Evolutionary conservation across 169 alveolate genomes (phyloP), one percentile per base, ranked within the genome.

Genomic region (Plasmodium reichenowi): DNA sequence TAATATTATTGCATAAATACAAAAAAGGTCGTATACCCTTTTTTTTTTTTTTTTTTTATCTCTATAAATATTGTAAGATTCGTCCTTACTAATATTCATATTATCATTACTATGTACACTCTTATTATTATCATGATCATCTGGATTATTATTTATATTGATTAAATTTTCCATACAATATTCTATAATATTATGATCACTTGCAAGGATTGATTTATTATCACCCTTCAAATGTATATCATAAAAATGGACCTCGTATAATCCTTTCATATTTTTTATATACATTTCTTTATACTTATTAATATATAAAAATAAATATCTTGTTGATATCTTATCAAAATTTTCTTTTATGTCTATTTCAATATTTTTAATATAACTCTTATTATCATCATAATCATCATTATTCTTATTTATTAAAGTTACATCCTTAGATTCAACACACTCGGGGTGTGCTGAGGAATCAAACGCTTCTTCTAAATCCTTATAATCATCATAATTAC

Each of bases 151-250:
- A 20, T 10, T 15, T 75, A 8, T 58, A 43, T 38, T 64, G 10
- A 58, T 29, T 12, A 66, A 10, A 12, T 78, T 52, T 12, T 43
- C 47, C 15, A 47, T n/a, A 38, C 90, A 80, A 56, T 68, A 26
- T 10, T 80, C 76, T n/a, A 80, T 59, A 2, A 80, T 7, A 60
- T 80, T 62, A 12, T 67, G 54, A 13, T 67, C 64, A 2, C 74
- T 68, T 24, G 67, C 73, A 7, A 80, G 50, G 5, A 80, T 48
- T 38, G 52, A 32, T 8, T 12, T 15, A 3, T 52, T 52, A 60
- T 80, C 90, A 15, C 43, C 70, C 52, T 43, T 80, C 47, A 80
- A 67, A 72, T 80, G 90, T 24, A 80, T 47, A 50, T 80, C 90
- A 48, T 80, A 80, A 9, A 80, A 54, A 43, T 80, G 38, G 8